These are phyloP conservation scores for Niveomyces coronatus DNA, from an alignment of 2,329 filamentous ascomycete species.

Conservation along the genomic window DNA sequence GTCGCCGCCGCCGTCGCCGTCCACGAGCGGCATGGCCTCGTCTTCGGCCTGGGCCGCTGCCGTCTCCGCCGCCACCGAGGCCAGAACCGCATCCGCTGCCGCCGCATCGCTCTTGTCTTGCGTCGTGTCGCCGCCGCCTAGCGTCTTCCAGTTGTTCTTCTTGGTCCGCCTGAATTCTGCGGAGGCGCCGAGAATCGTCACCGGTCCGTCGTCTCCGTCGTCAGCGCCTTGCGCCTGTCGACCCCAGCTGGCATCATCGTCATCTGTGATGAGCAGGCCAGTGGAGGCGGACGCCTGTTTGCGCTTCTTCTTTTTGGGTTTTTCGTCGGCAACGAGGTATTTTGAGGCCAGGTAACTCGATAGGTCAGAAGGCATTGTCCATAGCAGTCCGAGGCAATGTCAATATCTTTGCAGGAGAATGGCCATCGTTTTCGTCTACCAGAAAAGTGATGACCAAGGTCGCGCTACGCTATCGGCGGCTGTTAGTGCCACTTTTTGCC, in stretches of 20 bases:
- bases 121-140: constrained; percentile 36
- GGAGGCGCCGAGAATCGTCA: constrained; percentile 39
- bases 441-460: too few species aligned
- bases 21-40: constrained; percentile 39
- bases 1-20: too few species aligned
- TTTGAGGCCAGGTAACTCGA: constrained; percentile 83
- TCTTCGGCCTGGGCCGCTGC: constrained; percentile 37
- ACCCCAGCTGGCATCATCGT: constrained; percentile 47
- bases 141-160: constrained; percentile 69
- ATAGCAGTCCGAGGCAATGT: too few species aligned
- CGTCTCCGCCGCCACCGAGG: constrained; percentile 58
- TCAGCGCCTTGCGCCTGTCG: constrained; percentile 31
- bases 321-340: constrained; percentile 60
- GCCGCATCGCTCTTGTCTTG: constrained; percentile 34
- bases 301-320: constrained; percentile 53
- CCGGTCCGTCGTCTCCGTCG: constrained; percentile 42
- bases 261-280: constrained; percentile 55
- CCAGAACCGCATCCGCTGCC: constrained; percentile 70
- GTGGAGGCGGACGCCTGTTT: constrained; percentile 39
- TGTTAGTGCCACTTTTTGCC: too few species aligned
- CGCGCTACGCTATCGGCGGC: too few species aligned
- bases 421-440: too few species aligned
- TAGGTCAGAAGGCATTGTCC: constrained; percentile 50
- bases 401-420: too few species aligned
- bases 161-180: constrained; percentile 64